Base-by-base conservation (phyloP, 1,284 basidiomycete genomes). In the Tilletia caries region DNA sequence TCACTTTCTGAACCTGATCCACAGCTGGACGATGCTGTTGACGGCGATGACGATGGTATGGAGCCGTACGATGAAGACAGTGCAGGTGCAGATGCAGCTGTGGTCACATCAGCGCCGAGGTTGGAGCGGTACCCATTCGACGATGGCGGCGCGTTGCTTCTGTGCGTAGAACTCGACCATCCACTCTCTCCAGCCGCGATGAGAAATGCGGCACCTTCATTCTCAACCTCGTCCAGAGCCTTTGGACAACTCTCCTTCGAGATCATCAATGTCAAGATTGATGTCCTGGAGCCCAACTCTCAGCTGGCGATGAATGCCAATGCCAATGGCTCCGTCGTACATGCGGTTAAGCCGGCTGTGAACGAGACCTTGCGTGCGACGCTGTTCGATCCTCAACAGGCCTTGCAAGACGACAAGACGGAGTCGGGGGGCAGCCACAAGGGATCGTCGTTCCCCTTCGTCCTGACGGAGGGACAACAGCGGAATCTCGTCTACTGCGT, bases 311-410 rank as follows among this genome's bases (percentile, higher is more conserved):
- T 33, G 29, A 29, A 62, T 18, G 58, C 32, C 29, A 29, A 62
- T 29, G 27, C 58, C 3, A 33, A 62, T 4, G 58, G 58, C 27
- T 62, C 29, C 58, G 32, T 62, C 13, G 32, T 62, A 3, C 58
- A 62, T 13, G 20, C 58, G 27, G 20, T 62, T 13, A 62, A 62
- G 2, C 58, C 58, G 23, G 18, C 27, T 2, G 58, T 62, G 32
- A 62, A 62, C 58, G 58, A 62, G n/a, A 34, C 32, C 15, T n/a
- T 62, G 18, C 20, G 58, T 3, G 58, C 58, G n/a, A 62, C 29
- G 32, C 6, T 62, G 58, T 62, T 62, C 58, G 58, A 62, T 23
- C 58, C 58, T 62, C 29, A 62, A n/a, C 58, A 62, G 32, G 58
- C 27, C 34, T 23, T 20, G 23, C 52, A 27, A 27, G 52, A 23